Percentiles rank a stretch among this genome's conserved stretches.
phyloP scores from a whole-genome alignment of 2,329 filamentous ascomycete genomes.

The Neopestalotiopsis clavispora region DNA sequence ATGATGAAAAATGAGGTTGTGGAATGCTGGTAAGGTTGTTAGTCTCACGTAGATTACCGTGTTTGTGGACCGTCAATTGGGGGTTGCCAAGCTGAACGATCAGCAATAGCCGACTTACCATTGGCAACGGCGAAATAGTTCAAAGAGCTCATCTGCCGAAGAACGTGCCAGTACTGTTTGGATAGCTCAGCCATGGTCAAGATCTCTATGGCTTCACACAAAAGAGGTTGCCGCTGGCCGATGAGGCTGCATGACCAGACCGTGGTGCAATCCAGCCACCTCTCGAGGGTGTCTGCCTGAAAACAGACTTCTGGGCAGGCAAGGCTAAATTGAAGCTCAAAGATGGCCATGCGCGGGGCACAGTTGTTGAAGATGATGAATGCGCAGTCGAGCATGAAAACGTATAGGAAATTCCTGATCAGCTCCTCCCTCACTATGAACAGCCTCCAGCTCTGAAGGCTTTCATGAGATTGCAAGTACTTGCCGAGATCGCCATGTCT shows the following conservation, averaged over 20 bases:
- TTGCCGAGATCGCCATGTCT: not conserved
- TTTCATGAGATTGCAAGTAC: not conserved
- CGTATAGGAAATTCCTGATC: conserved; percentile 31
- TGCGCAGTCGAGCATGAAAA: conserved; percentile 34
- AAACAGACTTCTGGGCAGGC: conserved; percentile 33
- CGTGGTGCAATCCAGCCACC: conserved; percentile 25
- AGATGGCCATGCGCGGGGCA: conserved; percentile 32
- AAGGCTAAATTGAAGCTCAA: conserved; percentile 32
- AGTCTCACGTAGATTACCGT: not conserved
- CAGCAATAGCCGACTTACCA: not conserved
- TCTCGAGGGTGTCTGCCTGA: conserved; percentile 28
- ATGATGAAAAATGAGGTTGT: conserved; percentile 12
- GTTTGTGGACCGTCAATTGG: not conserved
- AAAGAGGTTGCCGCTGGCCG: conserved; percentile 23
- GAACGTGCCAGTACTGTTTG: not conserved
- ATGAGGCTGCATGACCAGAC: conserved; percentile 28
- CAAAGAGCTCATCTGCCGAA: conserved; percentile 8
- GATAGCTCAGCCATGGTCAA: conserved; percentile 28
- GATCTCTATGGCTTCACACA: conserved; percentile 24
- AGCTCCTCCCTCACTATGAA: conserved; percentile 28
- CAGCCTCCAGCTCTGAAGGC: conserved; percentile 5
- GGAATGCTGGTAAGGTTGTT: conserved; percentile 1
- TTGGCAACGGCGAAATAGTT: conserved; percentile 10
- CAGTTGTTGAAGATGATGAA: conserved; percentile 35
- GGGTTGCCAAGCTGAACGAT: not conserved